A percentile compares a stretch with the other conserved stretches of the same genome.
Evolutionary conservation across 331 rosid genomes (phyloP).

Genomic region (Acacia pycnantha): DNA sequence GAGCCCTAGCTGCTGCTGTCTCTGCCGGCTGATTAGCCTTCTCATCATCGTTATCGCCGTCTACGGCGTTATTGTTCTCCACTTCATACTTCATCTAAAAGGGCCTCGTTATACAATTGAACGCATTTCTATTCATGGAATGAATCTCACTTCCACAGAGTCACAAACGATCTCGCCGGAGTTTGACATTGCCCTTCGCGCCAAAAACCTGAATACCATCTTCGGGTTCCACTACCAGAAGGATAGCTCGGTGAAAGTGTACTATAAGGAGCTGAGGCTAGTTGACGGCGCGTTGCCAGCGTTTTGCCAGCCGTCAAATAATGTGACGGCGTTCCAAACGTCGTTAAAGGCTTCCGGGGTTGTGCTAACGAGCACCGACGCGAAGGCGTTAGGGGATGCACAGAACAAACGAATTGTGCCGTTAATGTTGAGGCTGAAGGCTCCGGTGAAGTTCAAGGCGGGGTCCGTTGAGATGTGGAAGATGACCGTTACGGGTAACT

Average conservation of each 20-base stretch:
- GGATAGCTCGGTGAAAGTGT: not conserved
- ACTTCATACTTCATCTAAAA: not conserved
- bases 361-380: not conserved
- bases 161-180: not conserved
- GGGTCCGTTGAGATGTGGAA: not conserved
- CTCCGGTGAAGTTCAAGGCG: not conserved
- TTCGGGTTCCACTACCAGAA: not conserved
- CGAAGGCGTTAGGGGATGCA: not conserved
- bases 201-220: not conserved
- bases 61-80: not conserved
- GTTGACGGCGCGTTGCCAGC: not conserved
- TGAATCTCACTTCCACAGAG: not conserved
- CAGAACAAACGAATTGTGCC: not conserved
- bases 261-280: not conserved
- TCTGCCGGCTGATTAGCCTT: not conserved
- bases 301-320: not conserved
- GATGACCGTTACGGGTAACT: not conserved
- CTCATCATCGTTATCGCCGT: not conserved
- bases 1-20: not conserved
- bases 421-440: not conserved
- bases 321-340: not conserved
- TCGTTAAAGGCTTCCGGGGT: not conserved
- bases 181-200: not conserved
- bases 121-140: not conserved
- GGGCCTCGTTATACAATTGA: not conserved